phyloP scores from a whole-genome alignment of 208 protist genomes.

The Leishmania martiniquensis region DNA sequence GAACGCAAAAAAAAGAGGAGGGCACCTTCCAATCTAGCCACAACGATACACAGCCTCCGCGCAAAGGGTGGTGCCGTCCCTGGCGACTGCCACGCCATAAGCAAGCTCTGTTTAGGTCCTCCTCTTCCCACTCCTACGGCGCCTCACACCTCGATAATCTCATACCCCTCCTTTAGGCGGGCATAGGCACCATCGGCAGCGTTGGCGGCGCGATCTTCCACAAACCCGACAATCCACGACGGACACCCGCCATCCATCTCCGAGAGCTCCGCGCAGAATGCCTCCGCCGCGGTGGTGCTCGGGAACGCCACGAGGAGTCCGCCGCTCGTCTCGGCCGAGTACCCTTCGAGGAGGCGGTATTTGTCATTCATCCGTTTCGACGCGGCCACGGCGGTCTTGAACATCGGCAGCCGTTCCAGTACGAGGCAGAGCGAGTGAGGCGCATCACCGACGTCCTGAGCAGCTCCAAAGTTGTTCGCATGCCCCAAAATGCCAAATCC shows the following conservation, averaged over 20 bases:
- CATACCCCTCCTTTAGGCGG: conserved; percentile 49
- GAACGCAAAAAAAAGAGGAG: not conserved
- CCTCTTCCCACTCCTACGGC: not conserved
- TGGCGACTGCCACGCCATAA: not conserved
- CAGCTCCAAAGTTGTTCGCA: conserved; percentile 90
- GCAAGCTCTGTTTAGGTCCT: not conserved
- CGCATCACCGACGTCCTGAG: conserved; percentile 50
- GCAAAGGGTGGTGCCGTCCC: not conserved
- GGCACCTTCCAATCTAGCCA: not conserved
- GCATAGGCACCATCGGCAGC: conserved; percentile 41
- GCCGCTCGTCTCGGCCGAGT: conserved; percentile 95
- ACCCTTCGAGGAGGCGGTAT: conserved; percentile 91
- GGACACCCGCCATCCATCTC: conserved; percentile 66
- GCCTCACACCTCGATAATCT: conserved; percentile 65
- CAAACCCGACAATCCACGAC: conserved; percentile 91
- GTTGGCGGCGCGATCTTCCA: conserved; percentile 29
- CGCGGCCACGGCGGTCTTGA: conserved; percentile 77
- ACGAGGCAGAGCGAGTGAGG: conserved; percentile 66
- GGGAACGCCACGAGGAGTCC: conserved; percentile 92
- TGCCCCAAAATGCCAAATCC: conserved; percentile 98
- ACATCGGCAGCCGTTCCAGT: conserved; percentile 89
- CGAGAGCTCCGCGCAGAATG: conserved; percentile 70
- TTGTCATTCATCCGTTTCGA: conserved; percentile 80
- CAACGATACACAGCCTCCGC: too few relatives aligned
- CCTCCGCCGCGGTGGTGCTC: conserved; percentile 49